These are phyloP conservation scores for Neurospora sp. DNA, from an alignment of 495 filamentous ascomycete genomes.

Conservation along the genomic window DNA sequence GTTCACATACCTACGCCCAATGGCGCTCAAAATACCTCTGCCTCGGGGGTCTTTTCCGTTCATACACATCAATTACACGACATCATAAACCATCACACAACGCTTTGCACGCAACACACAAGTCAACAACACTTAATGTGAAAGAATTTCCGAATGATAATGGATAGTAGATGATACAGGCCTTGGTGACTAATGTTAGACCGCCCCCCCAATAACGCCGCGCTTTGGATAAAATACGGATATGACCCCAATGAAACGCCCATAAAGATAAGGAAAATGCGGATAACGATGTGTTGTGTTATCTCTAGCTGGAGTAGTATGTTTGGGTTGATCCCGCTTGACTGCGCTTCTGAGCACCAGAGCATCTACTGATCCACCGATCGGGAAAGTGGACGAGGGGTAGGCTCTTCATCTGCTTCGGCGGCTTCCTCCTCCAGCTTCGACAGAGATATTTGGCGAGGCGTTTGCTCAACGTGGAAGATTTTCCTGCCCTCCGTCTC, in stretches of 20 bases:
- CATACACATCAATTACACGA: background rate
- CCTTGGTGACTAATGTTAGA: background rate
- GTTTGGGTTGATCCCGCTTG: background rate
- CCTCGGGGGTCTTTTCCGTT: background rate
- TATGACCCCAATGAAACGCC: background rate
- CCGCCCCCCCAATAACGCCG: constrained; percentile 15
- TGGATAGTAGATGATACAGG: constrained; percentile 8
- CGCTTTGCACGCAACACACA: background rate
- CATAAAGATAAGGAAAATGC: background rate
- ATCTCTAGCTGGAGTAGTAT: background rate
- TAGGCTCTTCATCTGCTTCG: constrained; percentile 20
- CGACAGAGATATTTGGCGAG: constrained; percentile 11
- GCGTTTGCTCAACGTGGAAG: constrained; percentile 21
- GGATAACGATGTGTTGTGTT: background rate
- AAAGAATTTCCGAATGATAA: background rate
- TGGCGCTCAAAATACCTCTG: background rate
- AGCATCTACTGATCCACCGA: constrained; percentile 2
- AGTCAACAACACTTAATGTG: background rate
- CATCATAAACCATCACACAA: background rate
- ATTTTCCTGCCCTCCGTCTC: background rate
- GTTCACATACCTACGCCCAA: background rate
- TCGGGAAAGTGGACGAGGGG: constrained; percentile 16
- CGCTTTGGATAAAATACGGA: constrained; percentile 7
- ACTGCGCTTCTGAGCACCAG: background rate
- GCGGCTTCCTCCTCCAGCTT: background rate